These are phyloP conservation scores for Claviceps humidiphila DNA, from an alignment of 2,329 filamentous ascomycete genomes.

Conservation along the genomic window DNA sequence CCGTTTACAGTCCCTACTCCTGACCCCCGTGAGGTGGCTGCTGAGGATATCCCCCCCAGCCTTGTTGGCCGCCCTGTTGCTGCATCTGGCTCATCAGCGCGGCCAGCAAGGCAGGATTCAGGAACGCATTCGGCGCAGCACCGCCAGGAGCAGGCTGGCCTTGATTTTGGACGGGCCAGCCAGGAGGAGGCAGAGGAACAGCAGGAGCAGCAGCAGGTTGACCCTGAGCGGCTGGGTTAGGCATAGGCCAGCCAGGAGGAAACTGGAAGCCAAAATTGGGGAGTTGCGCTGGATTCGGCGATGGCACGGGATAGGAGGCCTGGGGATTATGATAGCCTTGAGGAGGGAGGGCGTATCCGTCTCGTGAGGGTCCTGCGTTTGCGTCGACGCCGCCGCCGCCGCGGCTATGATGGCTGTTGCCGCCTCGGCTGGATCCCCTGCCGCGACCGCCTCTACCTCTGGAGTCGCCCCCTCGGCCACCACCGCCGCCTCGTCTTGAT, in stretches of 20 bases:
- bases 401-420: slow-evolving; percentile 27
- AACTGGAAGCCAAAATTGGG: slow-evolving; percentile 31
- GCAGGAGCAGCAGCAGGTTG: slow-evolving; percentile 14
- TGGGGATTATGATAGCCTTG: slow-evolving; percentile 16
- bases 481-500: slow-evolving; percentile 19
- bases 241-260: slow-evolving; percentile 27
- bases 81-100: slow-evolving; percentile 33
- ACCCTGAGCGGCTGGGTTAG: slow-evolving; percentile 10
- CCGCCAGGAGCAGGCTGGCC: slow-evolving; percentile 20
- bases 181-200: slow-evolving; percentile 28
- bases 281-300: slow-evolving; percentile 10
- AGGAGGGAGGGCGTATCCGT: slow-evolving; percentile 30
- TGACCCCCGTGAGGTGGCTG: slow-evolving; percentile 14
- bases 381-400: slow-evolving; percentile 20
- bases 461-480: slow-evolving; percentile 21
- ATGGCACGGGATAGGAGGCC: slow-evolving; percentile 15
- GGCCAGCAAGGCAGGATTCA: slow-evolving; percentile 46
- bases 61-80: slow-evolving; percentile 16
- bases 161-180: slow-evolving; percentile 13
- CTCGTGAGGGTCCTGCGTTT: slow-evolving; percentile 15
- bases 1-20: background rate
- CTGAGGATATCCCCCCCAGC: slow-evolving; percentile 15
- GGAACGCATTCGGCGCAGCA: slow-evolving; percentile 22
- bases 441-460: slow-evolving; percentile 28
- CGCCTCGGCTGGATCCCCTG: slow-evolving; percentile 27